Evolutionary conservation across 371 early-diverging fungal genomes (phyloP).

Genomic region (Lichtheimia ramosa): DNA sequence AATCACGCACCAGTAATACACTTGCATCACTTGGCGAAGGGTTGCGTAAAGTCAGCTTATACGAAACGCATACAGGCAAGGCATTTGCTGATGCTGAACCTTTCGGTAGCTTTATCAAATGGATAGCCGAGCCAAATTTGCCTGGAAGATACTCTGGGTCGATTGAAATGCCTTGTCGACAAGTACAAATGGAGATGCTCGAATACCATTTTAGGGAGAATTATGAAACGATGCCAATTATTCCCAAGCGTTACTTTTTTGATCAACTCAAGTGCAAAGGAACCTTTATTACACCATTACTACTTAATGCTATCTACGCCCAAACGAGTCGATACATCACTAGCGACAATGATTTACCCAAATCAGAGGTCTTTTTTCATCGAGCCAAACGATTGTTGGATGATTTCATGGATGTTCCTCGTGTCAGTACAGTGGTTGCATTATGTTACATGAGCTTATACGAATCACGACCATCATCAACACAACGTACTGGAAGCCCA

Average conservation of each 20-base stretch:
- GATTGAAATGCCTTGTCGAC: slow-evolving; percentile 29
- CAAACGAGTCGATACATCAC: slow-evolving; percentile 32
- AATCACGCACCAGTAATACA: slow-evolving; percentile 16
- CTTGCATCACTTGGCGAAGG: slow-evolving; percentile 19
- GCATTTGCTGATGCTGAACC: slow-evolving; percentile 17
- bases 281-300: slow-evolving; percentile 38
- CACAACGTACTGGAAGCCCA: slow-evolving; percentile 12
- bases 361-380: slow-evolving; percentile 24
- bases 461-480: slow-evolving; percentile 21
- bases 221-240: slow-evolving; percentile 22
- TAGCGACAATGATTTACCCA: slow-evolving; percentile 11
- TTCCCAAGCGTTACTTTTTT: slow-evolving; percentile 39
- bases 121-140: slow-evolving; percentile 18
- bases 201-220: slow-evolving; percentile 34
- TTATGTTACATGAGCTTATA: slow-evolving; percentile 32
- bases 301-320: slow-evolving; percentile 48
- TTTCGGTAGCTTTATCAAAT: slow-evolving; percentile 21
- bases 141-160: slow-evolving; percentile 24
- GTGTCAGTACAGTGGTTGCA: slow-evolving; percentile 40
- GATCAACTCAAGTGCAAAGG: slow-evolving; percentile 44
- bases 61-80: slow-evolving; percentile 9
- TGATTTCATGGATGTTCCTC: slow-evolving; percentile 49
- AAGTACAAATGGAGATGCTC: slow-evolving; percentile 34
- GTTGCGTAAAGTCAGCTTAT: slow-evolving; percentile 15
- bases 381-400: slow-evolving; percentile 43